Evolutionary conservation across 2,329 filamentous ascomycete genomes (phyloP), one percentile per base, ranked within the genome.

Genomic region (Xylaria sp.): DNA sequence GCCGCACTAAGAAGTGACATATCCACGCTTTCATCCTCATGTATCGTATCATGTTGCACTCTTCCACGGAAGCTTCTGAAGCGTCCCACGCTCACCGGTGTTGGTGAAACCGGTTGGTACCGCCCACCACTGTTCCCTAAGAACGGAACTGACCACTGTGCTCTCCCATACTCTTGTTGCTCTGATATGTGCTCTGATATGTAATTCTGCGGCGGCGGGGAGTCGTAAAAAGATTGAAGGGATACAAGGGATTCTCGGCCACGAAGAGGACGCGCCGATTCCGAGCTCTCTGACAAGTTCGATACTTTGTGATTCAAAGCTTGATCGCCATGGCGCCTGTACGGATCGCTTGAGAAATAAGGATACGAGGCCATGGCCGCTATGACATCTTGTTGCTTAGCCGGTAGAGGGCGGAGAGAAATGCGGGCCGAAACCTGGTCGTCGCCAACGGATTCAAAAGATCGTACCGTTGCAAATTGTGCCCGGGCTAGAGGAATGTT

Each of bases 191-290:
- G 68, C 38, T 69, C 61, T 15, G 57, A 49, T 2, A 60, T 28
- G 43, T 28, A 15, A 15, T 63, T 61, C 17, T 31, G 38, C 17
- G 65, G 49, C 5, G 52, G 40, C 1, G 55, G 54, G 12, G 69
- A 67, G 17, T 67, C 71, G 63, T 70, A 68, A 23, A 67, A 63
- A 14, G 72, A 74, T 57, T 73, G 71, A 7, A 73, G 69, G 46
- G 73, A 74, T 4, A 74, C 70, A 43, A 75, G 70, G 12, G 73
- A 74, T 55, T 75, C 73, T 35, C 73, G 71, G 19, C 71, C 72
- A 45, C 63, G 68, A 31, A 72, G 52, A 42, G 61, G 60, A 15
- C 64, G 35, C 15, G 67, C 9, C 19, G 61, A 56, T 60, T 74
- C 71, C 17, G 63, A 63, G 51, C 56, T 67, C 45, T 74, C 71